Base-by-base conservation (phyloP, 192 early-diverging fungal species). In the Coemansia sp. region DNA sequence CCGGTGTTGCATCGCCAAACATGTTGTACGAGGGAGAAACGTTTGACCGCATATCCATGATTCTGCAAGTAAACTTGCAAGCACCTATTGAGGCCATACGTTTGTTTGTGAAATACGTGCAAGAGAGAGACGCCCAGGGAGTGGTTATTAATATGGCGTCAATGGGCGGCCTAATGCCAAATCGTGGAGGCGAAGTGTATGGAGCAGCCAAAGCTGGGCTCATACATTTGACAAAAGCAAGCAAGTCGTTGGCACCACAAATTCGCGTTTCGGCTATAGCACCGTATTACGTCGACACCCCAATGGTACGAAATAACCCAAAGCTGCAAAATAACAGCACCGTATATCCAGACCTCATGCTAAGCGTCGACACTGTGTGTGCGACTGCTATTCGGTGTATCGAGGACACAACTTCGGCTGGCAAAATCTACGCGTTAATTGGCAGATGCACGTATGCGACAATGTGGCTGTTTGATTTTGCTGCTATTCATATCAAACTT, bases 281-380 rank as follows among this genome's bases (percentile, higher is more conserved):
- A 17, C 76, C 76, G 0, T 79, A 79, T 35, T 79, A 73, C 29
- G 76, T 79, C 8, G 53, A 55, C 7, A 70, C 76, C 19, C 76
- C 76, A 1, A 79, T 79, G 76, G 76, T 79, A 17, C 38, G 66
- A 25, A 51, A 65, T 25, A 79, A 79, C 45, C 76, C 76, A 5
- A 79, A 79, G 68, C 68, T 73, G 14, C 38, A 70, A 23, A 71
- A 74, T 41, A 73, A 74, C 61, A 64, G 48, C 21, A 79, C 70
- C 0, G 70, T 79, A 19, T 64, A 60, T 21, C 71, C 71, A 1
- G 25, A 57, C 37, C 58, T 79, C 22, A 74, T 74, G 71, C 64
- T 79, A 9, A 61, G 64, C 2, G 57, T 74, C 8, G 68, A 73
- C 49, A 67, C 67, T 0, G 47, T 79, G 37, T 79, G 76, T 21